These are phyloP conservation scores for Eurotiales sp. DNA, from an alignment of 2,329 filamentous ascomycete genomes.

Conservation along the genomic window DNA sequence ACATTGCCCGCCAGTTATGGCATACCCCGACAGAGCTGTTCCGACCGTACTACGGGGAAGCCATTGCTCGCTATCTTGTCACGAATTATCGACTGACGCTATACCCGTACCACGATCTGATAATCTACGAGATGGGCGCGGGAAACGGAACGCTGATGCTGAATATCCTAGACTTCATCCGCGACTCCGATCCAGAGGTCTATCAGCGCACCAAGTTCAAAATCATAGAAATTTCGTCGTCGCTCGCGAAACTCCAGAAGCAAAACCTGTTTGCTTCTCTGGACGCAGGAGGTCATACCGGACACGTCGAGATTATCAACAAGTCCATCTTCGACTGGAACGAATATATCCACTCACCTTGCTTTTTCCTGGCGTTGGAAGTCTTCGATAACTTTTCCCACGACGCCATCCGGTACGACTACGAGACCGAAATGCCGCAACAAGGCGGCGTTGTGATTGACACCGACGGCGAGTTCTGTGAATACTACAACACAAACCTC, in stretches of 20 bases:
- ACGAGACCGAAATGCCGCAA: slow-evolving; percentile 71
- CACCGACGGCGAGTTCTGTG: slow-evolving; percentile 80
- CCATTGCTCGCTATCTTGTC: slow-evolving; percentile 91
- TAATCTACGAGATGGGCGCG: slow-evolving; percentile 98
- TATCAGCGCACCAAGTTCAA: slow-evolving; percentile 91
- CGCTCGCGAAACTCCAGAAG: slow-evolving; percentile 73
- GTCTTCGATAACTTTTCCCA: slow-evolving; percentile 99
- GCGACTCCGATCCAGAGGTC: slow-evolving; percentile 80
- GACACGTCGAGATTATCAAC: slow-evolving; percentile 92
- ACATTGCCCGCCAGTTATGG: slow-evolving; percentile 87
- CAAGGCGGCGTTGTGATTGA: slow-evolving; percentile 90
- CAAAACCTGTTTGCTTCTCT: slow-evolving; percentile 65
- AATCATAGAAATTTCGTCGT: slow-evolving; percentile 90
- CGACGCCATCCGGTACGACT: slow-evolving; percentile 88
- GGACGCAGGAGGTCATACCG: slow-evolving; percentile 68
- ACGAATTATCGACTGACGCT: slow-evolving; percentile 92
- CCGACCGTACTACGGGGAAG: slow-evolving; percentile 92
- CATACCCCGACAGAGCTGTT: slow-evolving; percentile 98
- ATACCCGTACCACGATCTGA: slow-evolving; percentile 93
- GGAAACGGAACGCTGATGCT: slow-evolving; percentile 97
- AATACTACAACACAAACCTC: slow-evolving; percentile 79
- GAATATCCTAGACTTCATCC: slow-evolving; percentile 96
- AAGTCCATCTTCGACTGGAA: slow-evolving; percentile 93
- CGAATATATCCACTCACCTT: slow-evolving; percentile 80
- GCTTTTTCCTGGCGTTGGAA: slow-evolving; percentile 96